Percentiles rank a stretch among this genome's conserved stretches.
These are phyloP conservation scores for Stagonosporopsis cucurbitacearum DNA, from an alignment of 2,329 filamentous ascomycete genomes.

Conservation along the genomic window DNA sequence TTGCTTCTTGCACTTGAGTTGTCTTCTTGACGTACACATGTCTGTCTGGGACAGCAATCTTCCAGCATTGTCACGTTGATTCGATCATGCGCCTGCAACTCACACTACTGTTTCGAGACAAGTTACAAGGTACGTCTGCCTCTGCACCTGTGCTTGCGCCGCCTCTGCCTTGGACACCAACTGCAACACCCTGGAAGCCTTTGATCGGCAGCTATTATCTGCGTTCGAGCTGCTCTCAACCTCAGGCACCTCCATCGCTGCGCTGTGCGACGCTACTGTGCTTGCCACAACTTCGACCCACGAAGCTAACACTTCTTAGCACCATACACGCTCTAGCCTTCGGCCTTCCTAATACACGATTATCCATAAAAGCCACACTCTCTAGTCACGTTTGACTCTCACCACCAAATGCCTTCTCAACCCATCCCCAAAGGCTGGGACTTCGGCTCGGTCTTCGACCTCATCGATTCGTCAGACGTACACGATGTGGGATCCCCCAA, in stretches of 20 bases:
- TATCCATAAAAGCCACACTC: neutral
- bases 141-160: conserved; percentile 6
- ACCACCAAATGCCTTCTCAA: conserved; percentile 41
- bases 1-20: conserved; percentile 10
- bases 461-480: conserved; percentile 43
- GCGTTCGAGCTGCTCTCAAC: neutral
- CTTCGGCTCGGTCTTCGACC: conserved; percentile 54
- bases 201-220: neutral
- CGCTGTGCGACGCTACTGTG: conserved; percentile 5
- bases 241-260: neutral
- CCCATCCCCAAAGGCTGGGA: conserved; percentile 53
- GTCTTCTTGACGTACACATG: conserved; percentile 13
- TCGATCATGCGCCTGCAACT: conserved; percentile 42
- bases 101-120: conserved; percentile 38
- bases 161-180: conserved; percentile 9
- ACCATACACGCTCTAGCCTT: conserved; percentile 24
- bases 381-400: neutral
- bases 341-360: conserved; percentile 7
- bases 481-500: conserved; percentile 31
- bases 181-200: conserved; percentile 1
- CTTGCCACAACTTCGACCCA: conserved; percentile 6
- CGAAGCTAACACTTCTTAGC: conserved; percentile 24
- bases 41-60: conserved; percentile 18
- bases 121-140: conserved; percentile 35
- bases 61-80: conserved; percentile 18